These are phyloP conservation scores for Stagonosporopsis chrysanthemi DNA, from an alignment of 2,329 filamentous ascomycete genomes.

Conservation along the genomic window DNA sequence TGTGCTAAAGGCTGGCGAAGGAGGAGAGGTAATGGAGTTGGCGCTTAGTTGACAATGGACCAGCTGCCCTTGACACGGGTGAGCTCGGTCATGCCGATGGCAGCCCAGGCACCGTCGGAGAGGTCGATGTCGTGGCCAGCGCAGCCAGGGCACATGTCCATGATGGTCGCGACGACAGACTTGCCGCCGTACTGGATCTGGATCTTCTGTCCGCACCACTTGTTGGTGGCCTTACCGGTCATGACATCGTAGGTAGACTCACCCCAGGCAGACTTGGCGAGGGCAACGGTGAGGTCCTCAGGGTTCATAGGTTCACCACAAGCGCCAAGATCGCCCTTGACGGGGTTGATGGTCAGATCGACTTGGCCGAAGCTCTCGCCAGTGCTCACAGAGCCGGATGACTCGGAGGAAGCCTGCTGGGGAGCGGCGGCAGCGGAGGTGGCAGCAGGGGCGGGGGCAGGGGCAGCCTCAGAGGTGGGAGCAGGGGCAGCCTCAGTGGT, in stretches of 20 bases:
- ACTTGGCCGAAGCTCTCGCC: constrained; percentile 20
- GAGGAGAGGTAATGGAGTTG: constrained; percentile 20
- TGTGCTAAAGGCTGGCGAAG: constrained; percentile 33
- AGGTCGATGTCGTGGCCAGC: constrained; percentile 39
- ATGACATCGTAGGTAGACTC: constrained; percentile 39
- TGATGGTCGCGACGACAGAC: constrained; percentile 36
- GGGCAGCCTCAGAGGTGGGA: constrained; percentile 7
- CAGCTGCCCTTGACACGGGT: constrained; percentile 38
- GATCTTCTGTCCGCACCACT: constrained; percentile 46
- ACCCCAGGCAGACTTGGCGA: constrained; percentile 39
- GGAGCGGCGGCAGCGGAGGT: constrained; percentile 10
- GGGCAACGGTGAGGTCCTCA: constrained; percentile 37
- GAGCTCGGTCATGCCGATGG: constrained; percentile 31
- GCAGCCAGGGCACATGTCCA: constrained; percentile 49
- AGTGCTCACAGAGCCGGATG: constrained; percentile 5
- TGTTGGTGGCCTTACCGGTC: constrained; percentile 44
- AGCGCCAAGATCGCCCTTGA: constrained; percentile 36
- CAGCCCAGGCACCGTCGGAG: constrained; percentile 40
- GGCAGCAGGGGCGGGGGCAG: constrained; percentile 13
- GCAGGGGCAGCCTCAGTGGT: constrained; percentile 7
- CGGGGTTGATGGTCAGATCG: constrained; percentile 48
- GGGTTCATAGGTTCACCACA: constrained; percentile 41
- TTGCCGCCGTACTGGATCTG: constrained; percentile 42
- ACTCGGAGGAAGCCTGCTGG: constrained; percentile 1
- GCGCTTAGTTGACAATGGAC: constrained; percentile 34